These are phyloP conservation scores for Penicillium egyptiacum DNA, from an alignment of 495 filamentous ascomycete genomes.

Conservation along the genomic window DNA sequence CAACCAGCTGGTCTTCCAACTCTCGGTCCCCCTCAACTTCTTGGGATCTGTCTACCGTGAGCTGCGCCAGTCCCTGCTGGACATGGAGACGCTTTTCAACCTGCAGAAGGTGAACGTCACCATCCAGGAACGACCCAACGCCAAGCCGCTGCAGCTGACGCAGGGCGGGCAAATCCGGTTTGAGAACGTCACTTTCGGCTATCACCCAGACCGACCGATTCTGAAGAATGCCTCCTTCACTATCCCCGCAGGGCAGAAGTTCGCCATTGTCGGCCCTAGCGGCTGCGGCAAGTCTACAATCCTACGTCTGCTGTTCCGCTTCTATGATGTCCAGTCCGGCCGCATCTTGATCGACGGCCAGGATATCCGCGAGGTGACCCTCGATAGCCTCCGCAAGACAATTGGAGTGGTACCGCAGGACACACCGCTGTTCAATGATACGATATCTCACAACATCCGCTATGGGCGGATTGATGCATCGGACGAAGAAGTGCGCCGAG, in stretches of 20 bases:
- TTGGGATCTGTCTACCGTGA: conserved; percentile 94
- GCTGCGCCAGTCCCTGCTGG: conserved; percentile 86
- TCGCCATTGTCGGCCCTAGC: conserved; percentile 91
- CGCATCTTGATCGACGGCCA: conserved; percentile 91
- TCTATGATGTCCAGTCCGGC: conserved; percentile 86
- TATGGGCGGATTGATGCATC: conserved; percentile 87
- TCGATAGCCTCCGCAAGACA: conserved; percentile 77
- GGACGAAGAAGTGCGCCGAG: conserved; percentile 67
- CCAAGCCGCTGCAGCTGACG: conserved; percentile 66
- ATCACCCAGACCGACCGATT: conserved; percentile 83
- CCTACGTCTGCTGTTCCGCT: conserved; percentile 86
- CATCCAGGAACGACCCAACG: conserved; percentile 71
- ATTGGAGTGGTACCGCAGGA: conserved; percentile 98
- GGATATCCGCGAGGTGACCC: conserved; percentile 77
- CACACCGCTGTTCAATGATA: conserved; percentile 94
- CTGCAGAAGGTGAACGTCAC: conserved; percentile 96
- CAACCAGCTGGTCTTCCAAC: conserved; percentile 97
- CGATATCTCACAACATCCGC: conserved; percentile 89
- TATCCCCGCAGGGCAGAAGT: conserved; percentile 93
- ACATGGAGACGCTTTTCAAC: conserved; percentile 99
- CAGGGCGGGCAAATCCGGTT: conserved; percentile 87
- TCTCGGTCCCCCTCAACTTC: conserved; percentile 95
- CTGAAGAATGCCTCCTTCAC: conserved; percentile 79
- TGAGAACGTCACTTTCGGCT: conserved; percentile 94
- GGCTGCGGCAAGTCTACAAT: conserved; percentile 97